Base-by-base conservation (phyloP, 148 eudicot species). In the Spergularia marina region DNA sequence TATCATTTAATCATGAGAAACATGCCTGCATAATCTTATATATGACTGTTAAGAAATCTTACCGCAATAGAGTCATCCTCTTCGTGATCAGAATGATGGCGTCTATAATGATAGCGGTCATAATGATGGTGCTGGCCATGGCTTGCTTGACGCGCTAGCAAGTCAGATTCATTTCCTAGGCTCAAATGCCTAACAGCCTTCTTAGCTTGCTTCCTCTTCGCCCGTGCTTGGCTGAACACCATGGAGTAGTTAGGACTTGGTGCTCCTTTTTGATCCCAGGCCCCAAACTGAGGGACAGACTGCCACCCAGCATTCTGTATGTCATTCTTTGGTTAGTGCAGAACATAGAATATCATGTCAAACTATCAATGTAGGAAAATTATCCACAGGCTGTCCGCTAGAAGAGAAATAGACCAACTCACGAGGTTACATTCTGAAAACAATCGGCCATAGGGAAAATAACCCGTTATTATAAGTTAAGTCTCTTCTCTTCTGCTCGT, bases 261-360 rank as follows among this genome's bases (percentile, higher is more conserved):
- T n/a, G 65, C 68, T 14, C 78, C 73, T 75, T 83, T 81, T 20
- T 78, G 62, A 72, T 87, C 88, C 88, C 88, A 87, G 52, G 67
- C 85, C 77, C 90, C 90, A 52, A 87, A 87, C 71, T 83, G 77
- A 56, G 90, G 90, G 17, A 87, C 83, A 4, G 88, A 73, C 78
- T 54, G 81, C 83, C 78, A 39, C 21, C 56, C 73, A 2, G 15
- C 2, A n/a, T 58, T 40, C 49, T 76, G 73, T 63, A 58, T 58
- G 14, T 76, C 52, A 34, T 15, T 10, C 54, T 15, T 76, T 64
- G 21, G 68, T 68, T 59, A 49, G 21, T 79, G 68, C 23, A 54
- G 49, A 44, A 44, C 49, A 44, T 44, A 44, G 49, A 44, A 6
- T 44, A 44, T 44, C 7, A 6, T 44, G 56, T 49, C 40, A 11